Conservation (phyloP, 2,329 filamentous ascomycete species). For the Arthrobotrys megalospora region DNA sequence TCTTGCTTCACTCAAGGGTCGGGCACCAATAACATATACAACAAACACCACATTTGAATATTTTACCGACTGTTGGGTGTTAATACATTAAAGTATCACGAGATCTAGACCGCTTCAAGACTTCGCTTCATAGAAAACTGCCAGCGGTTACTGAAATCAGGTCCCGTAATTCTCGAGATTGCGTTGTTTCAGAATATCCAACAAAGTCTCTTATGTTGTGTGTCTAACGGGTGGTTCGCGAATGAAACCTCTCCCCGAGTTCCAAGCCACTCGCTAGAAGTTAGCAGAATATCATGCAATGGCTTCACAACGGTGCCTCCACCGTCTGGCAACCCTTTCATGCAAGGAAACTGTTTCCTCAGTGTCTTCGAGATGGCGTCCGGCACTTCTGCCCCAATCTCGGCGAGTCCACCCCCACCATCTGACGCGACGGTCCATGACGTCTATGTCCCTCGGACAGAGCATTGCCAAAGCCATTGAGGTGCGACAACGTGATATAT, state of each 20-base stretch:
- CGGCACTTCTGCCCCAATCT: conserved; percentile 43
- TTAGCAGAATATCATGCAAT: conserved; percentile 35
- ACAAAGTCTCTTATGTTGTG: conserved; percentile 28
- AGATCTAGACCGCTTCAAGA: no score
- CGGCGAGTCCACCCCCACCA: conserved; percentile 47
- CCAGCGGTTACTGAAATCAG: no score
- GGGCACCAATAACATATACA: no score
- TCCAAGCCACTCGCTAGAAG: neutral
- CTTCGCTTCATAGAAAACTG: no score
- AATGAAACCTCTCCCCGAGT: conserved; percentile 11
- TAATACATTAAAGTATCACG: no score
- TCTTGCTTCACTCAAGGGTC: no score
- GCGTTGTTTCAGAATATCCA: conserved; percentile 49
- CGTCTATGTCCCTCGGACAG: conserved; percentile 34
- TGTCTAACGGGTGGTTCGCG: neutral
- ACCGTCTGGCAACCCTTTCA: conserved; percentile 46
- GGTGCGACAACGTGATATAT: conserved; percentile 24
- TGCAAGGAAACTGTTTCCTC: conserved; percentile 38
- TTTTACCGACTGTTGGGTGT: no score
- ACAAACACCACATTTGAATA: no score
- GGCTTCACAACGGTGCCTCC: conserved; percentile 54
- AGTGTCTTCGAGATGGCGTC: conserved; percentile 43
- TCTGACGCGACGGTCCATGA: conserved; percentile 44
- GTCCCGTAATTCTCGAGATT: neutral
- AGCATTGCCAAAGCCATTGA: conserved; percentile 60